phyloP scores from a whole-genome alignment of 169 alveolate species.

The Plasmodium yoelii region DNA sequence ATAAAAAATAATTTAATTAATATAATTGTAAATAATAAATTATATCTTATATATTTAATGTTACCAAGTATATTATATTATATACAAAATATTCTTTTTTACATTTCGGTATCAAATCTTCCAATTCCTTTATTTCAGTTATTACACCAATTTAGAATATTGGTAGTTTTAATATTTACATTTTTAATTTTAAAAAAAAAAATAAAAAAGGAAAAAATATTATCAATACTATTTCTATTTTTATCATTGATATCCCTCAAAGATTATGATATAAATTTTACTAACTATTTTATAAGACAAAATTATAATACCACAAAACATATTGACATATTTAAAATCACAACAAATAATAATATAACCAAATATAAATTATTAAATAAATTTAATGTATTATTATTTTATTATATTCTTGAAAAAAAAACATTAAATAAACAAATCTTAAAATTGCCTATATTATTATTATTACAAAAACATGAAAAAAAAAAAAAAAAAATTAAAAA shows the following conservation, averaged over 20 bases:
- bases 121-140: conserved; percentile 70
- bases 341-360: neutral
- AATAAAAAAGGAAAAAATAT: conserved; percentile 9
- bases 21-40: neutral
- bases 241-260: conserved; percentile 56
- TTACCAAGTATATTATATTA: conserved; percentile 61
- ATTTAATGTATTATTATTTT: neutral
- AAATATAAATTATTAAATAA: neutral
- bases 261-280: conserved; percentile 27
- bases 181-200: conserved; percentile 34
- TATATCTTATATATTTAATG: conserved; percentile 15
- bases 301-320: neutral
- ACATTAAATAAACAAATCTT: neutral
- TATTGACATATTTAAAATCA: neutral
- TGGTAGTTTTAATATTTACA: conserved; percentile 32
- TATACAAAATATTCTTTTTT: conserved; percentile 53
- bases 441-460: neutral
- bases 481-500: neutral
- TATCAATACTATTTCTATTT: conserved; percentile 42
- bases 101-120: conserved; percentile 28
- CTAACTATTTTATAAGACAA: neutral
- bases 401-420: neutral
- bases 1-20: conserved; percentile 8
- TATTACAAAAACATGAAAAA: neutral
- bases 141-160: conserved; percentile 46